Conservation (phyloP, 139 green algal genomes). For the Ulvella scutata region DNA sequence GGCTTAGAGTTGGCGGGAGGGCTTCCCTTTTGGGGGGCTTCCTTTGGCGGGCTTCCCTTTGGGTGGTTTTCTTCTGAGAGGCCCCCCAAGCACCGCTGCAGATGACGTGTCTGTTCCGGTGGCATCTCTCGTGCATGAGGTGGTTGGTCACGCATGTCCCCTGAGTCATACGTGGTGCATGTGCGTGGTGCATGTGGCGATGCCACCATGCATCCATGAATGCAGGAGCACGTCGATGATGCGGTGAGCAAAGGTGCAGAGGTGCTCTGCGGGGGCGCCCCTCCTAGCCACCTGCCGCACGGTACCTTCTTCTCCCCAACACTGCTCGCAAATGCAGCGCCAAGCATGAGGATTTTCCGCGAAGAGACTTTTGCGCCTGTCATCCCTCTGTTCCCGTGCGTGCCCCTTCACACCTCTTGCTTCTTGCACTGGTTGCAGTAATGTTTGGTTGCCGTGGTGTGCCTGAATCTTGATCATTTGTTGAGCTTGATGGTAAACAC, state of each 20-base stretch:
- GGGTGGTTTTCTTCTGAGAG: too few species aligned
- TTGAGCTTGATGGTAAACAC: background rate
- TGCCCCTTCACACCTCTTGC: background rate
- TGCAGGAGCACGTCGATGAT: conserved; percentile 57
- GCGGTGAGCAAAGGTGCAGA: conserved; percentile 65
- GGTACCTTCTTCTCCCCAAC: conserved; percentile 79
- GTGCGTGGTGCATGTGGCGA: too few species aligned
- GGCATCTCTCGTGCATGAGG: too few species aligned
- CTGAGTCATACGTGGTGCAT: too few species aligned
- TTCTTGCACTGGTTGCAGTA: background rate
- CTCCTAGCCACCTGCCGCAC: conserved; percentile 14
- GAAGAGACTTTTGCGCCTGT: conserved; percentile 92
- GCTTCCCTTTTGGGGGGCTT: too few species aligned
- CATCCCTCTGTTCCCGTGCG: conserved; percentile 53
- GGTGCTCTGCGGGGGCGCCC: conserved; percentile 36
- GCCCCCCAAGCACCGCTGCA: too few species aligned
- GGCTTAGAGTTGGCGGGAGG: too few species aligned
- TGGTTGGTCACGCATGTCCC: too few species aligned
- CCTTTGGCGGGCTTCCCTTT: too few species aligned
- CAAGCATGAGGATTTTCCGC: conserved; percentile 65
- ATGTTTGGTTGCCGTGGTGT: background rate
- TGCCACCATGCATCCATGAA: too few species aligned
- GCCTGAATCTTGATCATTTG: background rate
- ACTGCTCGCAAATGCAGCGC: conserved; percentile 48
- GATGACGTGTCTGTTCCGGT: too few species aligned